These are phyloP conservation scores for Glycine tomentella DNA, from an alignment of 306 rosid species.

Conservation along the genomic window DNA sequence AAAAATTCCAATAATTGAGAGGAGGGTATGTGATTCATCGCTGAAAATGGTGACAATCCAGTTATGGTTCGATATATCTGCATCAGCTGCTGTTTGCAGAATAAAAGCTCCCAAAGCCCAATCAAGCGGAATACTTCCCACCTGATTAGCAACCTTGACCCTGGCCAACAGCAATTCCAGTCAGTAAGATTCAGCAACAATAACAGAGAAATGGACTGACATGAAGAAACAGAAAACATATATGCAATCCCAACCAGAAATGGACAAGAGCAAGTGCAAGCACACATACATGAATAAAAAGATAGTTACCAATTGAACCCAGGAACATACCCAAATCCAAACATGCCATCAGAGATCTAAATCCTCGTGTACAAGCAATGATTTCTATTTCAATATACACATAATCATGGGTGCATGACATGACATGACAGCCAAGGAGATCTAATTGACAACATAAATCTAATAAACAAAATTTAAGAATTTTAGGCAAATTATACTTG, in stretches of 20 bases:
- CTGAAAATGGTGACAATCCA: slow-evolving; percentile 64
- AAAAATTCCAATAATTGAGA: slow-evolving; percentile 64
- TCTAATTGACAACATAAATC: no score
- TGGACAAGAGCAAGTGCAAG: slow-evolving; percentile 3
- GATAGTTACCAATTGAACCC: not conserved
- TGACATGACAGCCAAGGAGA: no score
- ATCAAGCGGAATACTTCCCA: slow-evolving; percentile 83
- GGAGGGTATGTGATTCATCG: slow-evolving; percentile 63
- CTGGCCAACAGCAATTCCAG: slow-evolving; percentile 57
- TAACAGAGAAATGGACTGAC: no score
- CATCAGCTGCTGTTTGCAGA: slow-evolving; percentile 71
- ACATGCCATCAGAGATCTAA: not conserved
- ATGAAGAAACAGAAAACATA: no score
- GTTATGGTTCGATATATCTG: slow-evolving; percentile 53
- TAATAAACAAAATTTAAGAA: no score
- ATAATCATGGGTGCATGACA: no score
- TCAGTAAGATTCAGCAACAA: slow-evolving; percentile 41
- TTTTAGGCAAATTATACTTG: not conserved
- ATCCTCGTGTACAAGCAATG: no score
- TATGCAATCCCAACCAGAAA: not conserved
- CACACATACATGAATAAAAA: slow-evolving; percentile 32
- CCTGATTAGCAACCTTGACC: slow-evolving; percentile 76
- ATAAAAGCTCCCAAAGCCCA: slow-evolving; percentile 99
- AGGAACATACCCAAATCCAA: slow-evolving; percentile 16
- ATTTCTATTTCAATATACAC: no score